phyloP scores from a whole-genome alignment of 192 early-diverging fungal species.

The Coemansia sp. region DNA sequence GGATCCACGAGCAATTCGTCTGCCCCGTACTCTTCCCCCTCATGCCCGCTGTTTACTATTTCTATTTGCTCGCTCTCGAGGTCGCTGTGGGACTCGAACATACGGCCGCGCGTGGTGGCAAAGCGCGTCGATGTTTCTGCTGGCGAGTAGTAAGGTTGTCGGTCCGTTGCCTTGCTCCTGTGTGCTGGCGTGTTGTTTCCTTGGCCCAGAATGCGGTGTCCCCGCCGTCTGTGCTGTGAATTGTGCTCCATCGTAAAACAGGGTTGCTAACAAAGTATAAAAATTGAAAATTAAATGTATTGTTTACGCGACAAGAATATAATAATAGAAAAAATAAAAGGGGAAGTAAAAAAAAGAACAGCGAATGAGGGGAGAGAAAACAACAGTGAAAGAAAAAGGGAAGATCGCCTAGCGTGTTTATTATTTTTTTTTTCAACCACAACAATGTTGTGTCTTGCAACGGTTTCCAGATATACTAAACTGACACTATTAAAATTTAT shows the following conservation, averaged over 20 bases:
- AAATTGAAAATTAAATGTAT: neutral
- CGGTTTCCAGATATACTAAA: too few species aligned
- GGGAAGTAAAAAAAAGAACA: neutral
- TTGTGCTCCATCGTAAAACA: neutral
- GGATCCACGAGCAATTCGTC: neutral
- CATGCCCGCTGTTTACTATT: neutral
- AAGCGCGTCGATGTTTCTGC: neutral
- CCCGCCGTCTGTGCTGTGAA: neutral
- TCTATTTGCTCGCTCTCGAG: neutral
- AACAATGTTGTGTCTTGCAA: too few species aligned
- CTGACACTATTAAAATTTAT: too few species aligned
- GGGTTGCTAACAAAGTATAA: neutral
- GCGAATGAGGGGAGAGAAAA: neutral
- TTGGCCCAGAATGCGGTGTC: neutral
- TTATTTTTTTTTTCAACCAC: too few species aligned
- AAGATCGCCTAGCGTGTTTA: neutral
- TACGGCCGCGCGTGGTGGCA: neutral
- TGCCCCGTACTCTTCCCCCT: neutral
- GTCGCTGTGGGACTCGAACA: constrained; percentile 10
- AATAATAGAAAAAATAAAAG: neutral
- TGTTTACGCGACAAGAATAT: constrained; percentile 2
- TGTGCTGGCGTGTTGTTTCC: neutral
- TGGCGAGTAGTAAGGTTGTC: neutral
- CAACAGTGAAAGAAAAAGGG: neutral
- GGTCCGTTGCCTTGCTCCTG: neutral